Percentiles rank a stretch among this genome's conserved stretches.
Evolutionary conservation across 768 basidiomycete genomes (phyloP).

Genomic region (Astraeus odoratus): DNA sequence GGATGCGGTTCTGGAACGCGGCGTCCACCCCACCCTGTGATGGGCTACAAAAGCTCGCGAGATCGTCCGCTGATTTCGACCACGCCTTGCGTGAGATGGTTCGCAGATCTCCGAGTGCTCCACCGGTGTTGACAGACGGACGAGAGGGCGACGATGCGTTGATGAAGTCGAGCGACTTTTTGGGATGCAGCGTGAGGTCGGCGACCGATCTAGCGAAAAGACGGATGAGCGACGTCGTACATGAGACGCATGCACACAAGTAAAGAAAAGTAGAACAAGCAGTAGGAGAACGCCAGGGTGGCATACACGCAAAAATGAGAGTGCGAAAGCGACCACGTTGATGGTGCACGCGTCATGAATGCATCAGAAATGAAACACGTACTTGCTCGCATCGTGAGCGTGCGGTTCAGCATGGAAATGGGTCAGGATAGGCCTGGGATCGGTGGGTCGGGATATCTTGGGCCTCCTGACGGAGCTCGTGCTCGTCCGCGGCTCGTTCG

Average conservation of each 20-base stretch:
- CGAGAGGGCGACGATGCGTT: slow-evolving; percentile 24
- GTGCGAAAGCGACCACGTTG: too few relatives aligned
- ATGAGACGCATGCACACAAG: not conserved
- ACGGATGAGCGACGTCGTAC: slow-evolving; percentile 15
- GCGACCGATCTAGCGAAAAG: slow-evolving; percentile 51
- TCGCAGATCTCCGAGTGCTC: slow-evolving; percentile 59
- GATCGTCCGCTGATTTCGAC: slow-evolving; percentile 78
- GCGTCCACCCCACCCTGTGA: slow-evolving; percentile 34
- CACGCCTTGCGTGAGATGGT: slow-evolving; percentile 64
- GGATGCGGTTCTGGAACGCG: slow-evolving; percentile 53
- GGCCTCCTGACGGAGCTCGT: slow-evolving; percentile 50
- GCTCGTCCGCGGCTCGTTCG: slow-evolving; percentile 44
- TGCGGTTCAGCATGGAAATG: slow-evolving; percentile 41
- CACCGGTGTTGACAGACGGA: slow-evolving; percentile 21
- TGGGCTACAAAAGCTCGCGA: slow-evolving; percentile 45
- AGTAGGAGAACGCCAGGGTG: not conserved
- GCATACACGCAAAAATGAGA: not conserved
- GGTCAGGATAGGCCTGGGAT: slow-evolving; percentile 65
- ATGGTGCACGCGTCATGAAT: slow-evolving; percentile 1
- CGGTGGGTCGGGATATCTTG: slow-evolving; percentile 81
- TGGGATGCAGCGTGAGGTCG: slow-evolving; percentile 47
- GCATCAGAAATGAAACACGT: slow-evolving; percentile 21
- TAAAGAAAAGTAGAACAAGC: slow-evolving; percentile 4
- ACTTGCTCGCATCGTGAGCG: slow-evolving; percentile 46
- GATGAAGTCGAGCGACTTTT: slow-evolving; percentile 39